Evolutionary conservation across 441 rosid species (phyloP), one percentile per base, ranked within the genome.

Genomic region (Populus tomentosa): DNA sequence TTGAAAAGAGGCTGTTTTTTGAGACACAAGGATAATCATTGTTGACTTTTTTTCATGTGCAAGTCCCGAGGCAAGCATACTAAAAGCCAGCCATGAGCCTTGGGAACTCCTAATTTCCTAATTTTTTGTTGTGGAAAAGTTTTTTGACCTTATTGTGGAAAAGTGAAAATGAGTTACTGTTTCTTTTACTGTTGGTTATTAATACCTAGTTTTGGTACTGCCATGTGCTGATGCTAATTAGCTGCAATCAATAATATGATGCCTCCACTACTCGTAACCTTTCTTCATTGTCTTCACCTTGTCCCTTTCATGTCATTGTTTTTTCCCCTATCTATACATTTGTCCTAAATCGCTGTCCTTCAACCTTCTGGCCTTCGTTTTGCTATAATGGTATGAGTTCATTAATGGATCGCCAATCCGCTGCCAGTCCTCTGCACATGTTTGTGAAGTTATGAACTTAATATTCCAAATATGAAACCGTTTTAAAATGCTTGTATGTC

Each of bases 401-500:
- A 70, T 21, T 36, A 63, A 56, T 69, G 3, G 30, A 13, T 24
- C 5, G 72, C 33, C 13, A 32, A 4, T 6, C 33, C 46, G 33
- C 40, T 14, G 1, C 36, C 14, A 33, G 8, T 6, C 23, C 32
- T 35, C 61, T 21, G 0, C 36, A 16, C 73, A 76, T 56, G 14
- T 62, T 61, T 40, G 18, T 46, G 18, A 46, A 46, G 53, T 46
- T 46, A 18, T 32, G 26, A 40, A 63, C 73, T 42, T 16, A 28
- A 50, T 42, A 50, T 59, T 75, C 21, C 35, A 11, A 5, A 32
- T 2, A 28, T 28, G 69, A 68, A 26, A 72, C 10, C 6, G 33
- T 42, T 78, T 13, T 59, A 35, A 78, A 67, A 67, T 59, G 70
- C 13, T 46, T 70, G 69, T 42, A 40, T 38, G 20, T 28, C 26